Base-by-base conservation (phyloP, 2,329 filamentous ascomycete species). In the Cladorrhinum sp. region DNA sequence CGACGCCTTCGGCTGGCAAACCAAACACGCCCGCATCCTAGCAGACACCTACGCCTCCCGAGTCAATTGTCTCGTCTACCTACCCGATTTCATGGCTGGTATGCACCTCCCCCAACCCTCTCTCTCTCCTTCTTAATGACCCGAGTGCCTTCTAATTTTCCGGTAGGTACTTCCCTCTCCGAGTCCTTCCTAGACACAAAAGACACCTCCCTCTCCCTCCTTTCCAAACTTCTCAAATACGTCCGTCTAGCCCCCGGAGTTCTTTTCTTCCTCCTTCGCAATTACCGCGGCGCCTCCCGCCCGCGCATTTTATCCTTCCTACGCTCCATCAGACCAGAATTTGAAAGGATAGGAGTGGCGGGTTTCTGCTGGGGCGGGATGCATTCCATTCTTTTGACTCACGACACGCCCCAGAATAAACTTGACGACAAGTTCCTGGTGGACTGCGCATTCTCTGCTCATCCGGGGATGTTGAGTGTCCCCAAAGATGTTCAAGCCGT, bases 301-400 rank as follows among this genome's bases (percentile, higher is more conserved):
- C 65, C 78, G 3, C 68, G 75, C 18, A 67, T 81, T 50, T 62
- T 71, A 42, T 39, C 65, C 48, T 79, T 78, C 65, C 70, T 80
- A 61, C 60, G 67, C 36, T 65, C 68, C 2, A 65, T 79, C 10
- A 62, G 68, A 28, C 60, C 60, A 21, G 46, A 39, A 1, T 42
- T 42, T 60, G 67, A 76, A 6, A 77, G 76, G 59, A 69, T 83
- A 54, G 80, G 76, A 28, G 77, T 74, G 0, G 79, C 79, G 0
- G 82, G 81, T 0, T 84, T 82, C 71, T 83, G 80, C 73, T 83
- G 81, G 80, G 81, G 81, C 14, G 82, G 79, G 6, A 75, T 75
- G 56, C 75, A 82, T 62, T 70, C 76, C 1, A 68, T 80, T 20
- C 66, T 73, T 18, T 73, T 82, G 6, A 71, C 73, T 9, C 71